A percentile compares a stretch with the other conserved stretches of the same genome.
These are phyloP conservation scores for Amoebophrya sp. DNA, from an alignment of 169 alveolate genomes.

Conservation along the genomic window DNA sequence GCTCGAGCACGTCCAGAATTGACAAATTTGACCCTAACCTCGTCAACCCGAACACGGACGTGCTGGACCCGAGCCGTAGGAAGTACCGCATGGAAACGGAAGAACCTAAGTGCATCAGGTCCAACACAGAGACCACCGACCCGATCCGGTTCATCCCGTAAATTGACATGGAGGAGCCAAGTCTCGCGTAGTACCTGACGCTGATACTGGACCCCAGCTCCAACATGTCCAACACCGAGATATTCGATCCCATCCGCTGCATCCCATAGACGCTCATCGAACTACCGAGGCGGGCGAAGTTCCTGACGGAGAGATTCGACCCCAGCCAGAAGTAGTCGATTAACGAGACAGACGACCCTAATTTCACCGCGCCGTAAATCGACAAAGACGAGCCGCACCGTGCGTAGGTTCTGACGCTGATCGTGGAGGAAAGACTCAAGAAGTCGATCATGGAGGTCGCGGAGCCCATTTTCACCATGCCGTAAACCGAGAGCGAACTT, in stretches of 20 bases:
- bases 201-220: not conserved
- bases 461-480: not conserved
- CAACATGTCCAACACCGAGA: not conserved
- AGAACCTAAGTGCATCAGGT: not conserved
- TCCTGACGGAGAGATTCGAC: not conserved
- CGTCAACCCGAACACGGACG: not conserved
- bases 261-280: not conserved
- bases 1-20: not conserved
- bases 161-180: not conserved
- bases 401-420: conserved; percentile 5
- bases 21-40: not conserved
- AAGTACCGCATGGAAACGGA: conserved; percentile 13
- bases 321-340: conserved; percentile 27
- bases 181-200: not conserved
- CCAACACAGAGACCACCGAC: not conserved
- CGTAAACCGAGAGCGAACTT: not conserved
- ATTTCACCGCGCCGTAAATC: not conserved
- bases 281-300: conserved; percentile 22
- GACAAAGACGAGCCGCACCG: not conserved
- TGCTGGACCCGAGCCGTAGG: not conserved
- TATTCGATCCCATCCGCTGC: not conserved
- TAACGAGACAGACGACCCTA: not conserved
- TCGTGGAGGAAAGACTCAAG: not conserved
- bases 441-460: not conserved
- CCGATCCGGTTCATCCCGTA: conserved; percentile 17